A percentile compares a stretch with the other conserved stretches of the same genome.
Conservation (phyloP, 495 filamentous ascomycete genomes). For the Talaromyces thailandensis region DNA sequence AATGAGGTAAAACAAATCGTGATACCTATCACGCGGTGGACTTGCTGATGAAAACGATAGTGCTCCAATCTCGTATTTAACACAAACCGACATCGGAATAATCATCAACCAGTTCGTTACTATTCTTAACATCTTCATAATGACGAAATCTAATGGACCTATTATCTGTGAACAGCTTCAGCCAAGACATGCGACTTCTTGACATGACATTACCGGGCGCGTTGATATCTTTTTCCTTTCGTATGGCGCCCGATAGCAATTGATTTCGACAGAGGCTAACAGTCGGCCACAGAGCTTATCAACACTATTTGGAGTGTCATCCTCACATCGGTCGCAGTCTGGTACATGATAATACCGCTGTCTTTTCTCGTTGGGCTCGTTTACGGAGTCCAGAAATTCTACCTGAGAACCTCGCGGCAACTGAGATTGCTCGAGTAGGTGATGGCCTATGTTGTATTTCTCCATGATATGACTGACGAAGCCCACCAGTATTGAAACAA, state of each 20-base stretch:
- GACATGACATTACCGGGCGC: conserved; percentile 28
- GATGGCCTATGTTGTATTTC: too few relatives aligned
- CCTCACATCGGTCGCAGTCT: conserved; percentile 21
- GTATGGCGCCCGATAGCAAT: too few relatives aligned
- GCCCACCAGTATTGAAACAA: conserved; percentile 40
- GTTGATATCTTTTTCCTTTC: not conserved
- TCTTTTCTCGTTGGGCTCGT: conserved; percentile 36
- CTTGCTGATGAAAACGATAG: too few relatives aligned
- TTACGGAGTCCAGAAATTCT: conserved; percentile 31
- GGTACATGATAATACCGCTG: conserved; percentile 41
- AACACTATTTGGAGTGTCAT: conserved; percentile 9
- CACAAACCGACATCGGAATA: conserved; percentile 19
- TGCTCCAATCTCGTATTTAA: too few relatives aligned
- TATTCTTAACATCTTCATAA: conserved; percentile 19
- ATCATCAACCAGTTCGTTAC: not conserved
- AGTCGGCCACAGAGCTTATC: not conserved
- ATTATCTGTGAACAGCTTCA: conserved; percentile 25
- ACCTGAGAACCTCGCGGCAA: not conserved
- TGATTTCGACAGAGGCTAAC: not conserved
- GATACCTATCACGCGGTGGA: too few relatives aligned
- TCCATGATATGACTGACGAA: conserved; percentile 7
- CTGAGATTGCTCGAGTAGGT: not conserved
- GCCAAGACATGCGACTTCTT: conserved; percentile 40
- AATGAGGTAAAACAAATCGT: too few relatives aligned
- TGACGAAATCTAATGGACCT: not conserved